These are phyloP conservation scores for Zizania palustris DNA, from an alignment of 202 grass and related monocot species.

Conservation along the genomic window DNA sequence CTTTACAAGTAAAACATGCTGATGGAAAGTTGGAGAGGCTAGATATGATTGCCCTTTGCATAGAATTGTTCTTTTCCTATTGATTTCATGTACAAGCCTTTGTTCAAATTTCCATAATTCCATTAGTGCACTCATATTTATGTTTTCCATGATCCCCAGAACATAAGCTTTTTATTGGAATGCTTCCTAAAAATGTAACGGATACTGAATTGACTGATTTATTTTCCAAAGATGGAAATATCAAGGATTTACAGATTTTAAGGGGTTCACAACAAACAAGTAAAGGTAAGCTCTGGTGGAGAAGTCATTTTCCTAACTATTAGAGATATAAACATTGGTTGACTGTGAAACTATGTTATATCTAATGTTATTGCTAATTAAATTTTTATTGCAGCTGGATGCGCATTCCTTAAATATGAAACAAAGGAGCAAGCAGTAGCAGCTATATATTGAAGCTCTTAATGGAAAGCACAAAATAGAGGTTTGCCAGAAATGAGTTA, in stretches of 20 bases:
- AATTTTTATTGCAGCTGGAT: conserved; percentile 64
- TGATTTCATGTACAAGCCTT: conserved; percentile 11
- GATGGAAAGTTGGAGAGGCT: conserved; percentile 98
- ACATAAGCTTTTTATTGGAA: conserved; percentile 97
- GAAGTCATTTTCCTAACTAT: conserved; percentile 33
- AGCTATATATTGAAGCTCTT: conserved; percentile 84
- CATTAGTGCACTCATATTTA: conserved; percentile 20
- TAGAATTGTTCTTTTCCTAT: conserved; percentile 20
- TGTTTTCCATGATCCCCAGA: conserved; percentile 54
- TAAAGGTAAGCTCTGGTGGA: conserved; percentile 63
- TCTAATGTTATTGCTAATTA: conserved; percentile 40
- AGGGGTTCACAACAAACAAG: conserved; percentile 93
- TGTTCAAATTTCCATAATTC: background rate
- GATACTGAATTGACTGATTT: conserved; percentile 74
- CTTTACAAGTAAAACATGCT: conserved; percentile 99
- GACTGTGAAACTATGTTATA: background rate
- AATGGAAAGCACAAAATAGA: conserved; percentile 95
- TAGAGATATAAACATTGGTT: conserved; percentile 22
- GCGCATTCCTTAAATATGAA: conserved; percentile 97
- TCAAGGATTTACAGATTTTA: conserved; percentile 95
- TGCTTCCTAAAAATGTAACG: conserved; percentile 94
- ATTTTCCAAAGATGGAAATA: conserved; percentile 88
- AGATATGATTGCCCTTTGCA: conserved; percentile 53
- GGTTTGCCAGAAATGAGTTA: conserved; percentile 55
- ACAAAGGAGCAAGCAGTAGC: conserved; percentile 90